Percentiles rank a stretch among this genome's conserved stretches.
These are phyloP conservation scores for Trichodelitschia bisporula DNA, from an alignment of 495 filamentous ascomycete species.

Conservation along the genomic window DNA sequence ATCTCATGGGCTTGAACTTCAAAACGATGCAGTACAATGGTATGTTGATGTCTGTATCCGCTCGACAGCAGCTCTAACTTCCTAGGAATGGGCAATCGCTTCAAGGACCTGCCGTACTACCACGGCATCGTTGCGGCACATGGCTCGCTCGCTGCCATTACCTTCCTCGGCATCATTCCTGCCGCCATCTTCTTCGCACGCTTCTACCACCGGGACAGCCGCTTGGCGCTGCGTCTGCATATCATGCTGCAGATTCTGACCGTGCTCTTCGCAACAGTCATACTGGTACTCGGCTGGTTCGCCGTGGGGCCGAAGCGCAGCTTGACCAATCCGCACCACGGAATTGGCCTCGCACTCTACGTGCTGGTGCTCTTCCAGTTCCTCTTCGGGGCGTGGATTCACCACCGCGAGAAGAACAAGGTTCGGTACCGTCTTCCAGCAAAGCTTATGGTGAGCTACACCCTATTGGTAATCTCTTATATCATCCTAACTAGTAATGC, in stretches of 20 bases:
- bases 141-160: constrained; percentile 64
- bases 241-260: constrained; percentile 73
- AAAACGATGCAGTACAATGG: constrained; percentile 94
- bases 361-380: constrained; percentile 60
- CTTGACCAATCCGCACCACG: constrained; percentile 73
- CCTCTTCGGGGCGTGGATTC: constrained; percentile 49
- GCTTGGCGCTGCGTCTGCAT: constrained; percentile 49
- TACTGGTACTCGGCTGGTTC: constrained; percentile 54
- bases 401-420: constrained; percentile 34
- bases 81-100: constrained; percentile 77
- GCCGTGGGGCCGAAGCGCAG: constrained; percentile 54
- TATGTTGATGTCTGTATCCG: constrained; percentile 16
- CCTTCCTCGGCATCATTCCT: constrained; percentile 69
- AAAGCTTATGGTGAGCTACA: constrained; percentile 40
- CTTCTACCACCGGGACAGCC: constrained; percentile 41
- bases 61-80: constrained; percentile 5
- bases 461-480: background rate
- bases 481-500: constrained; percentile 6
- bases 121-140: constrained; percentile 59
- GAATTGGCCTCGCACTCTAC: constrained; percentile 79
- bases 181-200: constrained; percentile 50
- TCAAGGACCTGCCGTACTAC: constrained; percentile 49
- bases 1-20: constrained; percentile 67
- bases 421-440: constrained; percentile 31
- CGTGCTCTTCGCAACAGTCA: constrained; percentile 39